Conservation (phyloP, 176 grass and related monocot species). For the Eragrostis nindensis region DNA sequence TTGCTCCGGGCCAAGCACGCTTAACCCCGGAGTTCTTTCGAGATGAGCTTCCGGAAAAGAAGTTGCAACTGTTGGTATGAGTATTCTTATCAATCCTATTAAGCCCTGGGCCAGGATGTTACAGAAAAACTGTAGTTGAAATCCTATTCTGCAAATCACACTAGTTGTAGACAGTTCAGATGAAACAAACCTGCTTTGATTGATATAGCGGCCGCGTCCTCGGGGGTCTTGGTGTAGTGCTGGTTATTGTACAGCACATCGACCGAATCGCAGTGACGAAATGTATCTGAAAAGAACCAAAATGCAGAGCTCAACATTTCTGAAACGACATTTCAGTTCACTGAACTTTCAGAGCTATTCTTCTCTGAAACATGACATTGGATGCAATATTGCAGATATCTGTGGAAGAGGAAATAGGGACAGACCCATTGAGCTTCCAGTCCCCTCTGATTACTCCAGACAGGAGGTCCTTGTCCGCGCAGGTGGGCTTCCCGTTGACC, state of each 20-base stretch:
- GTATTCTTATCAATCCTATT: too few relatives aligned
- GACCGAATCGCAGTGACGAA: constrained; percentile 83
- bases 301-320: neutral
- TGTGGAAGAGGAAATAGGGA: neutral
- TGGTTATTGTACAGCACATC: constrained; percentile 86
- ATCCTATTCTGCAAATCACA: neutral
- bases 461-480: constrained; percentile 83
- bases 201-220: constrained; percentile 89
- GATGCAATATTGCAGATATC: neutral
- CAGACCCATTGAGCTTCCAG: constrained; percentile 93
- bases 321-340: neutral
- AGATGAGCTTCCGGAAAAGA: too few relatives aligned
- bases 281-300: constrained; percentile 66
- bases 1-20: too few relatives aligned
- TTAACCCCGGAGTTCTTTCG: too few relatives aligned
- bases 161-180: neutral
- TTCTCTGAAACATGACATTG: neutral
- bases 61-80: too few relatives aligned
- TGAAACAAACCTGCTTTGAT: constrained; percentile 67
- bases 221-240: constrained; percentile 82
- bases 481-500: constrained; percentile 87
- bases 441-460: constrained; percentile 72
- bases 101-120: too few relatives aligned
- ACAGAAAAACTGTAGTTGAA: neutral
- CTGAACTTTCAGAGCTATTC: neutral